These are phyloP conservation scores for Cytospora mali DNA, from an alignment of 2,329 filamentous ascomycete genomes.

Conservation along the genomic window DNA sequence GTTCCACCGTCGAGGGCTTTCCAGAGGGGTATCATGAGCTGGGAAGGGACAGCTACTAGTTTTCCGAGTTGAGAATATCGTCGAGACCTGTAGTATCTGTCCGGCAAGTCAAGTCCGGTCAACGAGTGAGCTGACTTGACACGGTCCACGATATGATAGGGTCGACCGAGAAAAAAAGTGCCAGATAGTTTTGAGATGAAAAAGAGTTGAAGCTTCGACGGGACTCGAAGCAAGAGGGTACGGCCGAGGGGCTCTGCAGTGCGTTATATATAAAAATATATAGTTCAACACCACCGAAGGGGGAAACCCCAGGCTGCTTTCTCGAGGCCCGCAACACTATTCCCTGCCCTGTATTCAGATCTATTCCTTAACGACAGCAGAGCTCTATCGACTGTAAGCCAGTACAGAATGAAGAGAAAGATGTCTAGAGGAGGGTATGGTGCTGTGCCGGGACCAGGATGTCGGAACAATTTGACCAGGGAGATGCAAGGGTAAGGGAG, in stretches of 20 bases:
- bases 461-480: conserved; percentile 21
- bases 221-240: background rate
- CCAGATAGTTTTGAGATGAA: background rate
- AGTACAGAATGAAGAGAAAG: background rate
- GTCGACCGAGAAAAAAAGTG: background rate
- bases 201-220: background rate
- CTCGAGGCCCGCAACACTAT: background rate
- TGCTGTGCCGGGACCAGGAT: conserved; percentile 22
- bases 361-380: background rate
- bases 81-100: conserved; percentile 1
- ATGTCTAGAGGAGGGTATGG: conserved; percentile 13
- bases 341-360: background rate
- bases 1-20: background rate
- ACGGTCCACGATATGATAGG: background rate
- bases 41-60: background rate
- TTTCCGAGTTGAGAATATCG: background rate
- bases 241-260: background rate
- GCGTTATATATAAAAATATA: conserved; percentile 13
- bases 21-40: background rate
- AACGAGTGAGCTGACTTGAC: background rate
- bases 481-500: conserved; percentile 18
- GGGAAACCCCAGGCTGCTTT: background rate
- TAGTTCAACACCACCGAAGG: background rate
- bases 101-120: conserved; percentile 7
- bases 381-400: background rate